Evolutionary conservation across 106 monocot species (phyloP), one percentile per base, ranked within the genome.

Genomic region (Gastrodia elata): DNA sequence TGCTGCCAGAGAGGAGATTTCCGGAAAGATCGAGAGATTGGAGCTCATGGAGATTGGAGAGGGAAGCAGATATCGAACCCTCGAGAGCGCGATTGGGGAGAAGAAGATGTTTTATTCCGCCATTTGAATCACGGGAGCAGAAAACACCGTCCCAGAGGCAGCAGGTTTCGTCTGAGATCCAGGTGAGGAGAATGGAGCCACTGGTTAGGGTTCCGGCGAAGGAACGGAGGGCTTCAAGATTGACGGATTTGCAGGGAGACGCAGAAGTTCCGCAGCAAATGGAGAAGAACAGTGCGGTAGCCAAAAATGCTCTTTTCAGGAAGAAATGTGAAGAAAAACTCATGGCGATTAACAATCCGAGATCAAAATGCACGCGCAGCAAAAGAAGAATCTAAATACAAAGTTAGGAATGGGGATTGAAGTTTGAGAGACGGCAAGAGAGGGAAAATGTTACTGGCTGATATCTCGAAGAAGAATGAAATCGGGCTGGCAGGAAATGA

Each of bases 71-170:
- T 16, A 91, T 38, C 55, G 78, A 9, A 1, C 91, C 91, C 2
- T n/a, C 10, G 43, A 91, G 83, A 46, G 74, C 72, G n/a, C 65
- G 73, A n/a, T 37, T 52, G 2, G 83, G 52, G 56, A 91, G 84
- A 18, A 39, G 74, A 8, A 91, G 83, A 38, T 24, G 71, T 37
- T 57, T 72, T 28, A 91, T 84, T 14, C 85, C 65, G 61, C n/a
- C 26, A 3, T 34, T n/a, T n/a, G 38, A 5, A 27, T 7, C 71
- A 25, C 13, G 32, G 14, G 77, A 70, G 83, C 91, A 91, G 18
- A 32, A 58, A 18, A 91, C 78, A 8, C 91, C 91, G 33, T 40
- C 71, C 91, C 91, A 87, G 25, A 22, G 25, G 77, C 91, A 91
- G 77, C 91, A 88, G 26, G 69, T 32, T 25, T 64, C 20, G 34